Base-by-base conservation (phyloP, 2,329 filamentous ascomycete species). In the Colletotrichum godetiae region DNA sequence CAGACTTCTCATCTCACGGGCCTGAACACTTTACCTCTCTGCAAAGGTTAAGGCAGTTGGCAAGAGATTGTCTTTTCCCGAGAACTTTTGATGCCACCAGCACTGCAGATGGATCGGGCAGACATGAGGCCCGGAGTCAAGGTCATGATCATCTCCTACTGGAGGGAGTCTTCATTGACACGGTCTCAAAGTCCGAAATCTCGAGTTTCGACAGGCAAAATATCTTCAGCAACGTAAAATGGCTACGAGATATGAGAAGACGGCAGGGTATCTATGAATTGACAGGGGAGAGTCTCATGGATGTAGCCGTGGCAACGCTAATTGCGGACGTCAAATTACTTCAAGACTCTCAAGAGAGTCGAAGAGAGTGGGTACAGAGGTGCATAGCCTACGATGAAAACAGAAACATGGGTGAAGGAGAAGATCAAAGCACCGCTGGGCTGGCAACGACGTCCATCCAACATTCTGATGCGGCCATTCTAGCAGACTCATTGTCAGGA, bases 1-100 rank as follows among this genome's bases (percentile, higher is more conserved):
- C 69, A 8, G 69, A 72, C 31, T 68, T 62, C 12, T 49, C 64
- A 3, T 59, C 68, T 11, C 52, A 27, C n/a, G 69, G 69, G 1
- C 49, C 69, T 1, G 22, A 22, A 11, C 37, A 31, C 13, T 53
- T 49, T 7, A 63, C 64, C 1, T 68, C 69, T 1, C 52, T 72
- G 7, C 69, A 72, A 29, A 56, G 64, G 15, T 19, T 58, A 29
- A 53, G 69, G 1, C 69, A 68, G 6, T 12, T 53, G 5, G 37
- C 49, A 4, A 57, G 46, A 13, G 42, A 56, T 3, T 24, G 33
- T 1, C 22, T 10, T 4, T 35, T 5, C 27, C 24, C 22, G 13
- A 11, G 42, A 4, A n/a, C 64, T 13, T 52, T 72, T 7, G 69
- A 72, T 22, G 58, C 65, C 7, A 57, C 58, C 11, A 11, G 52